phyloP scores from a whole-genome alignment of 345 rosid species.

The Eucalyptus pumila region DNA sequence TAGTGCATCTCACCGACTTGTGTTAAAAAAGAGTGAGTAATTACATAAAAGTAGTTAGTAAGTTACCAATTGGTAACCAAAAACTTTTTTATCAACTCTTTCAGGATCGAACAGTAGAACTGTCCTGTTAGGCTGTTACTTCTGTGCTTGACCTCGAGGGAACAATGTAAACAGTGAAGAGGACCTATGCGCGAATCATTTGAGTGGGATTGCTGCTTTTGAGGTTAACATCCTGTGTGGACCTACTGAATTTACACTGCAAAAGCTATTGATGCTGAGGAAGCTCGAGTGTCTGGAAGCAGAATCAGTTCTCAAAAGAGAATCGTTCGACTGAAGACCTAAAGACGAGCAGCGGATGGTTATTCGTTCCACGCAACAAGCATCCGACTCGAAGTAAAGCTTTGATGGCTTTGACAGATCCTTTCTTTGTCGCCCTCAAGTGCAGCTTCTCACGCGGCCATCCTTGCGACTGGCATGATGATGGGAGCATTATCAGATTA shows the following conservation, averaged over 20 bases:
- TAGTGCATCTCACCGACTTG: neutral
- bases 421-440: neutral
- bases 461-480: neutral
- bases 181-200: neutral
- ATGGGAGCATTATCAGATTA: neutral
- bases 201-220: neutral
- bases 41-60: neutral
- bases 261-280: neutral
- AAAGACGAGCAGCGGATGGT: neutral
- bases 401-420: neutral
- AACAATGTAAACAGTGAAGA: neutral
- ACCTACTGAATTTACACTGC: neutral
- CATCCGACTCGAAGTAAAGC: neutral
- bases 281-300: neutral
- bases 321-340: neutral
- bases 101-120: neutral
- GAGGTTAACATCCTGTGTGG: neutral
- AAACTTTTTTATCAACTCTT: neutral
- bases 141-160: neutral
- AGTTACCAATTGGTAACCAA: neutral
- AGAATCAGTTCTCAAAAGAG: neutral
- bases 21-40: neutral
- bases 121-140: neutral
- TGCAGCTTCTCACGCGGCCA: neutral
- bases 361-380: too few relatives aligned